A percentile compares a stretch with the other conserved stretches of the same genome.
These are phyloP conservation scores for Dryas octopetala DNA, from an alignment of 306 rosid species.

Conservation along the genomic window DNA sequence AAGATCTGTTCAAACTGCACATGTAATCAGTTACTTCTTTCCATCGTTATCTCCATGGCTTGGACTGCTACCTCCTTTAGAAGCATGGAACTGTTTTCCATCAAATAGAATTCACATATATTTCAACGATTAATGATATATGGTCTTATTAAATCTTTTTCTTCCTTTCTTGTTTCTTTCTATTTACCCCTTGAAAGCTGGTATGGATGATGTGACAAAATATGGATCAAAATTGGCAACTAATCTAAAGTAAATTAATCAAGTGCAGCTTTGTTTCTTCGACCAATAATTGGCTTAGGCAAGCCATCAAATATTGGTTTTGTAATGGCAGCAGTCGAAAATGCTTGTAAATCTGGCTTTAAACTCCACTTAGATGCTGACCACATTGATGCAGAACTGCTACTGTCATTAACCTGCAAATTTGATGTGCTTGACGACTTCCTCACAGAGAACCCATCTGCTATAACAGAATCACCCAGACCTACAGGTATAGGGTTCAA, in stretches of 20 bases:
- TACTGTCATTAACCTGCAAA: constrained; percentile 72
- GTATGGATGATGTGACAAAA: constrained; percentile 29
- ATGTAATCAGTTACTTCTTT: no score
- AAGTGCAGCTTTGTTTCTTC: constrained; percentile 82
- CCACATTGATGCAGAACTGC: constrained; percentile 56
- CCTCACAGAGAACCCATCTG: constrained; percentile 55
- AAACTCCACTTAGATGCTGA: constrained; percentile 64
- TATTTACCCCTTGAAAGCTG: constrained; percentile 32
- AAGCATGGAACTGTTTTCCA: constrained; percentile 2
- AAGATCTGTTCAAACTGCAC: not conserved
- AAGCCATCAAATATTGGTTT: constrained; percentile 86
- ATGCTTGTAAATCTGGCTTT: constrained; percentile 71
- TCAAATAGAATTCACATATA: not conserved
- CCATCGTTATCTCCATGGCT: not conserved
- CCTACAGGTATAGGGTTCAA: constrained; percentile 38
- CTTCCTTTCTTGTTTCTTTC: not conserved
- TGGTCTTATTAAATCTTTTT: not conserved
- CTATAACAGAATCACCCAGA: constrained; percentile 41
- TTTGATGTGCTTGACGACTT: constrained; percentile 81
- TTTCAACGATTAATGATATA: not conserved
- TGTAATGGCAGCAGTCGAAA: constrained; percentile 52
- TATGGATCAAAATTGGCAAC: constrained; percentile 40
- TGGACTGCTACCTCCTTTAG: not conserved
- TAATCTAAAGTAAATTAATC: constrained; percentile 43
- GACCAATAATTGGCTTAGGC: constrained; percentile 60